Conservation (phyloP, 1,139 yeast species). For the Sporopachydermia cereana region DNA sequence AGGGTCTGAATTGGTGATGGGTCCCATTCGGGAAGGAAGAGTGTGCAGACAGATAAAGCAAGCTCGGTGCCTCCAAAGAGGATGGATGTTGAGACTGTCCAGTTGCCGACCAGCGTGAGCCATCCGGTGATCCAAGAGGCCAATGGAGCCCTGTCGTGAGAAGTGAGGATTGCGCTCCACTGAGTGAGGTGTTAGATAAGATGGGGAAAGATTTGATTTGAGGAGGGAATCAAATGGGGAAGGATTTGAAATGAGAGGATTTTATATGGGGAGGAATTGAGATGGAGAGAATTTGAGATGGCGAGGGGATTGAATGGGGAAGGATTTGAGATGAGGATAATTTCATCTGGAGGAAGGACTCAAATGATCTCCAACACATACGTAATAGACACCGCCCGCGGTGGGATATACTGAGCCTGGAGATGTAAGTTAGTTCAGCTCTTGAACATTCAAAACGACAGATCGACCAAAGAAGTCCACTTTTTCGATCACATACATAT, state of each 20-base stretch:
- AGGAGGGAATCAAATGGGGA: background rate
- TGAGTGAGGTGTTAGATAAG: background rate
- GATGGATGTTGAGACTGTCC: constrained; percentile 66
- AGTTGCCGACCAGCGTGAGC: constrained; percentile 59
- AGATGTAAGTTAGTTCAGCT: background rate
- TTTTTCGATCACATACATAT: constrained; percentile 15
- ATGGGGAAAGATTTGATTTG: background rate
- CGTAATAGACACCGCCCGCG: constrained; percentile 1
- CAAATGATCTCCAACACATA: too few species aligned
- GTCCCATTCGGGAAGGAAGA: constrained; percentile 45
- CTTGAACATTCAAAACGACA: too few species aligned
- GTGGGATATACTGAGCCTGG: constrained; percentile 1
- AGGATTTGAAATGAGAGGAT: background rate
- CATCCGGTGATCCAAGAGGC: constrained; percentile 73
- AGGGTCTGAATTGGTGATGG: constrained; percentile 46
- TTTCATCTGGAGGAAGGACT: too few species aligned
- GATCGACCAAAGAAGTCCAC: too few species aligned
- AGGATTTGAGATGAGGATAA: too few species aligned
- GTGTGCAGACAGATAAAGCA: constrained; percentile 50
- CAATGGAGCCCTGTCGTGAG: constrained; percentile 38
- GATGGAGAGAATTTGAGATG: background rate
- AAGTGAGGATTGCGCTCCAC: constrained; percentile 58
- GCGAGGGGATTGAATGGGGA: background rate
- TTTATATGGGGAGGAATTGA: background rate
- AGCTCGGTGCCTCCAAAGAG: constrained; percentile 69